Evolutionary conservation across 2,329 filamentous ascomycete genomes (phyloP), one percentile per base, ranked within the genome.

Genomic region (Geosmithia putterillii): DNA sequence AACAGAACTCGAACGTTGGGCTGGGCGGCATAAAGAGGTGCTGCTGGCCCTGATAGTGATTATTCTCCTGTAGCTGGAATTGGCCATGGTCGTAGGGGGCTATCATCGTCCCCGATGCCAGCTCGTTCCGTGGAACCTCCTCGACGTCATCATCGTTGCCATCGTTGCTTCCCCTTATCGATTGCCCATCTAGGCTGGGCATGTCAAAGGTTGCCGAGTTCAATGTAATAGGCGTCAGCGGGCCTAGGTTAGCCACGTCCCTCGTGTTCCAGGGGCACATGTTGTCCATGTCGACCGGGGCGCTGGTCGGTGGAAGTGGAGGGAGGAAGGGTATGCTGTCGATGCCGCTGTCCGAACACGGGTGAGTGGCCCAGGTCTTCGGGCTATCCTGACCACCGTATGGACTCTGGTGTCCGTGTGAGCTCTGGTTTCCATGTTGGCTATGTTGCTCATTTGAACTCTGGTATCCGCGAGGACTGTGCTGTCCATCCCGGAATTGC

Each of bases 1-100:
- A 53, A 45, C 60, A 61, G 46, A 79, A 75, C 35, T 76, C 73
- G 9, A 74, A 57, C 5, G 67, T 58, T 2, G 57, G 60, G 18
- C 55, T 58, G 37, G 28, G 15, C 28, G 39, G 39, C 37, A 21
- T 40, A n/a, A 42, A 21, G 12, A 12, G 41, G 25, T 41, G 32
- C 9, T 12, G 36, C 15, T 18, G 40, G n/a, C n/a, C n/a, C n/a
- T n/a, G n/a, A n/a, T n/a, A n/a, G n/a, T n/a, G n/a, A n/a, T n/a
- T n/a, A n/a, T n/a, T n/a, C n/a, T n/a, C n/a, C 23, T 19, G n/a
- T 50, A 45, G 7, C 42, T 40, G 19, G 56, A 50, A 21, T 46
- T 49, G 23, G 48, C 49, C 21, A 47, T 44, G 25, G 49, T 49
- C 15, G 28, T 12, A 32, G 28, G 28, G 28, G 4, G 28, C 28